phyloP scores from a whole-genome alignment of 352 stramenopile genomes.

The Aphanomyces euteiches region DNA sequence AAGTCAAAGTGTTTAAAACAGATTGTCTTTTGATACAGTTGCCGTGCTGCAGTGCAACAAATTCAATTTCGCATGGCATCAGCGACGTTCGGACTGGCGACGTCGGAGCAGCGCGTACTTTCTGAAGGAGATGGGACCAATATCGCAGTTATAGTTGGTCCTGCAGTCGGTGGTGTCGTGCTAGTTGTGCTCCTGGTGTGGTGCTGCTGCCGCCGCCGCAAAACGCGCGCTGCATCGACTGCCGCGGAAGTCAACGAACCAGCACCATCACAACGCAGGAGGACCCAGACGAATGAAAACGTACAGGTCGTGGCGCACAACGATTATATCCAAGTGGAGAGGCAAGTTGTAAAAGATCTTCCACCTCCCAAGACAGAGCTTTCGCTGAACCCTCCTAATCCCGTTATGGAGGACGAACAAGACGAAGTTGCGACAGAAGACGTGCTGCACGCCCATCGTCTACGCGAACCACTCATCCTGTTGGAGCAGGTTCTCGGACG shows the following conservation, averaged over 20 bases:
- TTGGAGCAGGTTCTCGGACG: constrained; percentile 18
- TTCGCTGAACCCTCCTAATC: neutral
- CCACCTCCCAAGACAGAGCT: neutral
- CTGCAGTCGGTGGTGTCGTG: neutral
- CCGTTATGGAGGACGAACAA: neutral
- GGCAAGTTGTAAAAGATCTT: neutral
- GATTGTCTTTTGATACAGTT: too few relatives aligned
- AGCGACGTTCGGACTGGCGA: neutral
- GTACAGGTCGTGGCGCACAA: neutral
- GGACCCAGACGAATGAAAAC: neutral
- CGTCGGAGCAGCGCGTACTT: neutral
- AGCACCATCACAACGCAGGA: too few relatives aligned
- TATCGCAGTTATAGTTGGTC: neutral
- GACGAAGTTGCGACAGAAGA: neutral
- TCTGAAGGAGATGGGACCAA: neutral
- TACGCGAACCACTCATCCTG: constrained; percentile 1
- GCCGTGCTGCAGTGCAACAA: too few relatives aligned
- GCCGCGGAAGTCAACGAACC: too few relatives aligned
- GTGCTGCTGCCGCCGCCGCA: neutral
- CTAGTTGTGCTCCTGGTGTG: neutral
- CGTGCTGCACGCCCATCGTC: constrained; percentile 11
- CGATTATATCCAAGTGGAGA: neutral
- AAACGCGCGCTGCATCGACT: too few relatives aligned
- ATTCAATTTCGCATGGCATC: too few relatives aligned
- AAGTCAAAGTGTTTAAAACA: too few relatives aligned